Percentiles rank a stretch among this genome's conserved stretches.
phyloP scores from a whole-genome alignment of 768 basidiomycete species.

The Russula griseocarnosa region DNA sequence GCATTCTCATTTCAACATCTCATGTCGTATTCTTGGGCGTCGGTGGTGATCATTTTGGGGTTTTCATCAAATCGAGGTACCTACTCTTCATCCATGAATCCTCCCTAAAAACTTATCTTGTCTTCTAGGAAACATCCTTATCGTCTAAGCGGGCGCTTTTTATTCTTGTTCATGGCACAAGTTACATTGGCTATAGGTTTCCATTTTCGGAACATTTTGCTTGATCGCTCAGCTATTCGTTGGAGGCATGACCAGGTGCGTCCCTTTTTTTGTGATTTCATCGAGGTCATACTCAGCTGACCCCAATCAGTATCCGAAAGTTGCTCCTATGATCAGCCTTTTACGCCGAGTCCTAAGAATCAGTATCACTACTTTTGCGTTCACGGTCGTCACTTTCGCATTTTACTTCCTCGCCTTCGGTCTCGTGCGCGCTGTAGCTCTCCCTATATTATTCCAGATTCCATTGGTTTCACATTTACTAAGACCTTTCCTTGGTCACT shows the following conservation, averaged over 20 bases:
- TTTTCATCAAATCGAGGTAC: constrained; percentile 69
- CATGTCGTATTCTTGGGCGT: constrained; percentile 42
- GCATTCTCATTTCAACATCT: constrained; percentile 42
- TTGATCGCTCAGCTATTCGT: constrained; percentile 50
- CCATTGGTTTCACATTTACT: constrained; percentile 50
- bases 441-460: constrained; percentile 52
- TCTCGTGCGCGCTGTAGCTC: constrained; percentile 42
- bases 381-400: constrained; percentile 28
- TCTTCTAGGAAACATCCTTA: constrained; percentile 62
- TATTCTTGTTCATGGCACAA: constrained; percentile 59
- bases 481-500: constrained; percentile 62
- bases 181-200: constrained; percentile 45
- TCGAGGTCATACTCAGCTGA: not conserved
- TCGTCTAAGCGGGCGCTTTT: constrained; percentile 63
- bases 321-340: constrained; percentile 26
- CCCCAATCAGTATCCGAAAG: constrained; percentile 30
- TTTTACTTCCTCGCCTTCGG: constrained; percentile 47
- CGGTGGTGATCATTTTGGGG: constrained; percentile 38
- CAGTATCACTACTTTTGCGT: constrained; percentile 5
- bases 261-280: not conserved
- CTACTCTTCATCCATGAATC: constrained; percentile 21
- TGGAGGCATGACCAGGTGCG: constrained; percentile 29
- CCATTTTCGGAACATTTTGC: constrained; percentile 54
- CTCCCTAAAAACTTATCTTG: constrained; percentile 1
- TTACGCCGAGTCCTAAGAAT: constrained; percentile 14